These are phyloP conservation scores for Vigna mungo DNA, from an alignment of 306 rosid species.

Conservation along the genomic window DNA sequence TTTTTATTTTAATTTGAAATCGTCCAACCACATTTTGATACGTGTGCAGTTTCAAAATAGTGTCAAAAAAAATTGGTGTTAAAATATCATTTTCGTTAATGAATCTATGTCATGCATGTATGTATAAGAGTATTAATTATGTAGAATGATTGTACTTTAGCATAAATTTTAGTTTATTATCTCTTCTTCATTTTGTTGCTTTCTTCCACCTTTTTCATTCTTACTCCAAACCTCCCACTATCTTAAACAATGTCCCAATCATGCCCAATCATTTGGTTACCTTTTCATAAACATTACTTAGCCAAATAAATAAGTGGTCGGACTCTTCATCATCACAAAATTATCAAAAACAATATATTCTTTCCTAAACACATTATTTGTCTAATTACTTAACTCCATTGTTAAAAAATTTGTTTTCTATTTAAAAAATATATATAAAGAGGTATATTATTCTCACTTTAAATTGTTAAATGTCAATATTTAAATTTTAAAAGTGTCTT, in stretches of 20 bases:
- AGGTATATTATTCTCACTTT: too few relatives aligned
- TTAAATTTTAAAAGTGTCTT: too few relatives aligned
- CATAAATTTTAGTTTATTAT: constrained; percentile 16
- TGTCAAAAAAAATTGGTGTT: too few relatives aligned
- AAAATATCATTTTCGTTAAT: too few relatives aligned
- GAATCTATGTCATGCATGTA: constrained; percentile 34
- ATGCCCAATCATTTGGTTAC: constrained; percentile 57
- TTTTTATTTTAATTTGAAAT: too few relatives aligned
- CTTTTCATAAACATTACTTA: constrained; percentile 46
- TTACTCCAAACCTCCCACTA: constrained; percentile 33
- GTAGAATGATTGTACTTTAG: constrained; percentile 40
- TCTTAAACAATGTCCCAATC: constrained; percentile 57
- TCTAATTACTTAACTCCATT: too few relatives aligned
- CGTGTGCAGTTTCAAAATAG: too few relatives aligned
- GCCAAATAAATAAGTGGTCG: constrained; percentile 40
- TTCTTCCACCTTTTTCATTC: constrained; percentile 30
- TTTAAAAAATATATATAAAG: too few relatives aligned
- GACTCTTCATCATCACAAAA: constrained; percentile 30
- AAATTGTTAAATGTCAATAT: too few relatives aligned
- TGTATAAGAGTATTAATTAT: constrained; percentile 17
- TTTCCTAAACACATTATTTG: constrained; percentile 4
- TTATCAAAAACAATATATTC: constrained; percentile 19
- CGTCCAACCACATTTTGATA: too few relatives aligned
- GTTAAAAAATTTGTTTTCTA: too few relatives aligned
- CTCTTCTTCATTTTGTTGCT: constrained; percentile 36